Base-by-base conservation (phyloP, 2,329 filamentous ascomycete species). In the Lachnellula willkommii region DNA sequence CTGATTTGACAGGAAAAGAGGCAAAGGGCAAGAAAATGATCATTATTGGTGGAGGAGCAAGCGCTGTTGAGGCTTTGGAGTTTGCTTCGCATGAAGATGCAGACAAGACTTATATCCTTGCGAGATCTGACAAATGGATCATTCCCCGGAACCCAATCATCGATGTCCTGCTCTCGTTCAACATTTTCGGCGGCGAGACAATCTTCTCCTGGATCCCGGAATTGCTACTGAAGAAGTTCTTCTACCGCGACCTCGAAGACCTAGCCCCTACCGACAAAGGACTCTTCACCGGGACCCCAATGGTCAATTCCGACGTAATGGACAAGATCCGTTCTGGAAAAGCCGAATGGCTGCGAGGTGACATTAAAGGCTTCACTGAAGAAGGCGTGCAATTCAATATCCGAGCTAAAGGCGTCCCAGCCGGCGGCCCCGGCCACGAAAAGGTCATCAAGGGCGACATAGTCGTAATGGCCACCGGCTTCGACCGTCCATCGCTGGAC, bases 231-330 rank as follows among this genome's bases (percentile, higher is more conserved):
- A 84, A 83, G 58, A 82, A 86, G 60, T 80, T 93, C 74, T 95
- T 95, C 75, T 95, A 95, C 69, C 82, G 89, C 15, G 90, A 94
- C 63, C 79, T 95, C 2, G 74, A 85, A 64, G 84, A 91, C 62
- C 78, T 95, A 5, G 81, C 88, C 0, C 90, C 90, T 0, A 73
- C 80, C 1, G 75, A 80, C 26, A 85, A 86, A 65, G 89, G 89
- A 8, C 74, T 94, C n/a, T 95, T 90, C 70, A 90, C 80, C 28
- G 87, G 89, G 51, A 95, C 90, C 0, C 90, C 90, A 0, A 93
- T 94, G 88, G 88, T 94, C 24, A 95, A 94, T 71, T 87, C 85
- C 15, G 85, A 91, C 47, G 80, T 95, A 1, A 87, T 95, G 71
- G 77, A 88, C 48, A 86, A 88, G 64, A 81, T 95, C 35, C 85